Percentiles rank a stretch among this genome's conserved stretches.
These are phyloP conservation scores for Paramecium octaurelia DNA, from an alignment of 73 alveolate genomes.

Conservation along the genomic window DNA sequence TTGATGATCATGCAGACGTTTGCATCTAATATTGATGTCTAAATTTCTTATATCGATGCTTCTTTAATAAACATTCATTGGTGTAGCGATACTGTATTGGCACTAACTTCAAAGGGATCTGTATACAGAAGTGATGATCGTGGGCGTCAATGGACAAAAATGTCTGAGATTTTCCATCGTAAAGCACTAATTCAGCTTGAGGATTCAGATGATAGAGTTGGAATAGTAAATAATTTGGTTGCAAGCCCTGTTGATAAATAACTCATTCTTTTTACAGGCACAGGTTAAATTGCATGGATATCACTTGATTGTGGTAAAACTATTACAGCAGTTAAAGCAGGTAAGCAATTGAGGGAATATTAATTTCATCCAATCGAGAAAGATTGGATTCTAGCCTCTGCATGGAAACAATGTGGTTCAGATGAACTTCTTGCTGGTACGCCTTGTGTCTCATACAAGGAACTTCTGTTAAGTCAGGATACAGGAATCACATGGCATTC, in stretches of 20 bases:
- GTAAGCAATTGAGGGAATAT: conserved; percentile 74
- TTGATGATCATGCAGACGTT: background rate
- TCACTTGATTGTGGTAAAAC: conserved; percentile 82
- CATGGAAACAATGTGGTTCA: conserved; percentile 73
- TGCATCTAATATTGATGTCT: background rate
- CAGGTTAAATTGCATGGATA: conserved; percentile 76
- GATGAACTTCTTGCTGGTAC: background rate
- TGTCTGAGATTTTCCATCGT: conserved; percentile 46
- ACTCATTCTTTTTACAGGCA: conserved; percentile 74
- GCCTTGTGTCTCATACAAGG: conserved; percentile 63
- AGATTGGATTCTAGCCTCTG: conserved; percentile 81
- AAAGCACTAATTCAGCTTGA: conserved; percentile 48
- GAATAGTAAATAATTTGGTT: conserved; percentile 64
- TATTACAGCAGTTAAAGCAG: conserved; percentile 71
- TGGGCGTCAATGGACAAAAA: conserved; percentile 78
- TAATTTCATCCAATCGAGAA: conserved; percentile 83
- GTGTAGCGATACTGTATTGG: conserved; percentile 82
- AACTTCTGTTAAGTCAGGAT: conserved; percentile 68
- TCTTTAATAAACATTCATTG: conserved; percentile 65
- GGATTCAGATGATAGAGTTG: conserved; percentile 60
- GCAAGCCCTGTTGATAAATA: conserved; percentile 72
- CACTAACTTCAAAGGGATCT: conserved; percentile 68
- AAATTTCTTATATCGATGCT: conserved; percentile 58
- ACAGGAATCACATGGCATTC: conserved; percentile 73
- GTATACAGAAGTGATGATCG: conserved; percentile 78